Conservation (phyloP, 2,329 filamentous ascomycete species). For the Pseudonectria buxi region DNA sequence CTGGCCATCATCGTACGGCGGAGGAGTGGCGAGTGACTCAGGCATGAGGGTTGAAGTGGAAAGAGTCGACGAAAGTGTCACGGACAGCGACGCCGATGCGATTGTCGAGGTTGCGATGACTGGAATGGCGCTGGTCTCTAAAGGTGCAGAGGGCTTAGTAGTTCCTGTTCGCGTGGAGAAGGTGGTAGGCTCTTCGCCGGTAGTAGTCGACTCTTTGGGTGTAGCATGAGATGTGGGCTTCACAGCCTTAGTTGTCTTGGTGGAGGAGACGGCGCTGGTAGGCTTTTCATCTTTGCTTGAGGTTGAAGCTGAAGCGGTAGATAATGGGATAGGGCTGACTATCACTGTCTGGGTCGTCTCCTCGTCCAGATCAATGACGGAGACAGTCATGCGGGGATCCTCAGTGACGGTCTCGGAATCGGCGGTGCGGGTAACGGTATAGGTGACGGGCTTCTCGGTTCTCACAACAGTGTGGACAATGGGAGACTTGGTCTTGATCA, state of each 20-base stretch:
- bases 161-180: conserved; percentile 6
- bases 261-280: conserved; percentile 5
- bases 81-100: conserved; percentile 2
- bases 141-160: too few species aligned
- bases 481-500: conserved; percentile 22
- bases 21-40: conserved; percentile 13
- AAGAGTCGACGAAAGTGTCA: conserved; percentile 1
- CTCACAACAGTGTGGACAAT: conserved; percentile 21
- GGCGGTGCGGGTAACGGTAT: conserved; percentile 21
- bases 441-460: conserved; percentile 21
- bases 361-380: conserved; percentile 23
- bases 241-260: background rate
- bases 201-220: background rate
- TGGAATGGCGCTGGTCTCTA: background rate
- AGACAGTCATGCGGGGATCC: conserved; percentile 24
- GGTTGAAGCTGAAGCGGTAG: background rate
- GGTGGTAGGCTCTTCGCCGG: conserved; percentile 5
- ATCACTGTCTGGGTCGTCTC: conserved; percentile 21
- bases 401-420: conserved; percentile 23
- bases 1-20: conserved; percentile 34
- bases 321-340: conserved; percentile 15
- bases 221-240: too few species aligned
- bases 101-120: conserved; percentile 1
- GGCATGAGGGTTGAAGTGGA: conserved; percentile 1
- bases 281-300: conserved; percentile 2